These are phyloP conservation scores for Zymoseptoria passerinii DNA, from an alignment of 2,329 filamentous ascomycete species.

Conservation along the genomic window DNA sequence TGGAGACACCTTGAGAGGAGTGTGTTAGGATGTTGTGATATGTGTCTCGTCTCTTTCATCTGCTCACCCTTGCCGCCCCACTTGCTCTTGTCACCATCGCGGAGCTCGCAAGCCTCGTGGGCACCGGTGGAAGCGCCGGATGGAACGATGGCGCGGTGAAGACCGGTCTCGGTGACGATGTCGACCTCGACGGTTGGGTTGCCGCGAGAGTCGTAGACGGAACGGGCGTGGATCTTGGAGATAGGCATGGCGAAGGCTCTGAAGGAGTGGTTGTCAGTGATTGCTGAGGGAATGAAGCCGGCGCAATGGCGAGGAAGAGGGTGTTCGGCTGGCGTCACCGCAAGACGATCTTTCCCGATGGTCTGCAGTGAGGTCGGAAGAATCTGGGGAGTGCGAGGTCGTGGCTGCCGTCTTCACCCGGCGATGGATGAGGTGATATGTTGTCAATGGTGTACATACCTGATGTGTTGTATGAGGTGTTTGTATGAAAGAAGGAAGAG, in stretches of 20 bases:
- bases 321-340: background rate
- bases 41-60: constrained; percentile 1
- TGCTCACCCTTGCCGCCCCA: constrained; percentile 45
- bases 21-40: background rate
- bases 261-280: background rate
- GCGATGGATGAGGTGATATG: background rate
- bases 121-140: constrained; percentile 84
- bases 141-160: constrained; percentile 95
- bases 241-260: constrained; percentile 59
- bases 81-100: constrained; percentile 45
- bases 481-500: background rate
- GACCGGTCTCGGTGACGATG: constrained; percentile 88
- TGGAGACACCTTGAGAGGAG: constrained; percentile 37
- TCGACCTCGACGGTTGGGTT: constrained; percentile 99
- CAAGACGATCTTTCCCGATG: background rate
- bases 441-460: background rate
- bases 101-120: constrained; percentile 47
- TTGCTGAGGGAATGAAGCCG: background rate
- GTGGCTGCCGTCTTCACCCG: background rate
- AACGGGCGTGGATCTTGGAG: constrained; percentile 54
- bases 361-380: background rate
- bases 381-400: background rate
- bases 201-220: constrained; percentile 92
- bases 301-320: background rate
- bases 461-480: background rate